phyloP scores from a whole-genome alignment of 1,284 basidiomycete genomes.

The Boletus austroedulis region DNA sequence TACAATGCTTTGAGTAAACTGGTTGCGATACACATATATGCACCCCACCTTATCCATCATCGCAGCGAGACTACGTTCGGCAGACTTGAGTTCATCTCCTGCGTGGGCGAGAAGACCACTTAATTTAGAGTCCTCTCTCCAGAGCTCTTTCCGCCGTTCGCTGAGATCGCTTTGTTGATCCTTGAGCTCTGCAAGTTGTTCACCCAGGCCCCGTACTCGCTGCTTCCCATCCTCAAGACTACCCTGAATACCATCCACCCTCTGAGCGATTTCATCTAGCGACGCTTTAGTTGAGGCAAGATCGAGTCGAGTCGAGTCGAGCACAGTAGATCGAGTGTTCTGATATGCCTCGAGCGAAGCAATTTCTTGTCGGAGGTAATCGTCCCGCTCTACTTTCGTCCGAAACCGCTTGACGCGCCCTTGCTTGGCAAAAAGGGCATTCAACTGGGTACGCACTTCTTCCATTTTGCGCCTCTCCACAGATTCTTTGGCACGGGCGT shows the following conservation, averaged over 20 bases:
- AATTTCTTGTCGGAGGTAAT: constrained; percentile 74
- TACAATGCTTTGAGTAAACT: constrained; percentile 32
- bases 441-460: constrained; percentile 65
- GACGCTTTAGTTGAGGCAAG: constrained; percentile 45
- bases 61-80: constrained; percentile 76
- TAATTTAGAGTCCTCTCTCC: constrained; percentile 93
- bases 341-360: constrained; percentile 61
- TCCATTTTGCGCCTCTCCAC: constrained; percentile 74
- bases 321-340: constrained; percentile 47
- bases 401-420: constrained; percentile 83
- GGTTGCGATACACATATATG: not conserved
- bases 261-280: constrained; percentile 56
- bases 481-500: constrained; percentile 53
- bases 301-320: constrained; percentile 50
- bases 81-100: constrained; percentile 73
- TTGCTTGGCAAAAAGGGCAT: constrained; percentile 82
- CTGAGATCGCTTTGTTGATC: constrained; percentile 69
- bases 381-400: constrained; percentile 81
- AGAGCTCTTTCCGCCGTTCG: constrained; percentile 88
- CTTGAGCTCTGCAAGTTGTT: constrained; percentile 64
- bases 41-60: constrained; percentile 91
- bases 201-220: constrained; percentile 63
- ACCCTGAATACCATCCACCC: constrained; percentile 59
- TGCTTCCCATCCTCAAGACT: constrained; percentile 78
- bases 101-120: constrained; percentile 76